These are phyloP conservation scores for Wickerhamia fluorescens DNA, from an alignment of 805 yeast species.

Conservation along the genomic window DNA sequence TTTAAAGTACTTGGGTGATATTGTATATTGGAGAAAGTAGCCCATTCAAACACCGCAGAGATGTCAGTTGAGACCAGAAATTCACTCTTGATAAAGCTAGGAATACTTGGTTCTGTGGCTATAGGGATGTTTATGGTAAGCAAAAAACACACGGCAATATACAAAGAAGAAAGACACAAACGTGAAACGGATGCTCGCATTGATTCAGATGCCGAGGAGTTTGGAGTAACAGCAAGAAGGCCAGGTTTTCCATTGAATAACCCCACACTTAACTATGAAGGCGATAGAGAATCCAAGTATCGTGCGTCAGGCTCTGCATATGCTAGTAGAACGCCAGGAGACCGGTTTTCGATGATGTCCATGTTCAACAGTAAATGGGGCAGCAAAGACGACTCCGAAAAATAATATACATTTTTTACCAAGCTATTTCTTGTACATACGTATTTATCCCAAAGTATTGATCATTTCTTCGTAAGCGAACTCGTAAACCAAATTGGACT, in stretches of 20 bases:
- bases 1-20: too few relatives aligned
- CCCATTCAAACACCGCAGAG: too few relatives aligned
- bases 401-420: background rate
- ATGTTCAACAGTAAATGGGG: conserved; percentile 14
- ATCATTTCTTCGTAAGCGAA: conserved; percentile 32
- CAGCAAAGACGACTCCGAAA: background rate
- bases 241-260: conserved; percentile 49
- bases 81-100: conserved; percentile 30
- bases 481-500: conserved; percentile 32
- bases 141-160: conserved; percentile 26
- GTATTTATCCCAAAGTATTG: conserved; percentile 1
- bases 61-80: conserved; percentile 28
- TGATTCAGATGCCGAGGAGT: conserved; percentile 23
- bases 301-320: conserved; percentile 65
- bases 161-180: conserved; percentile 28
- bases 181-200: conserved; percentile 30
- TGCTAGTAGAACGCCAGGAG: conserved; percentile 52
- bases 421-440: background rate
- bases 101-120: conserved; percentile 24
- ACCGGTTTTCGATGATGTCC: conserved; percentile 30
- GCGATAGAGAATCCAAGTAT: conserved; percentile 50
- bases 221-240: conserved; percentile 26
- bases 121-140: conserved; percentile 26
- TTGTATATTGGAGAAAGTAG: too few relatives aligned
- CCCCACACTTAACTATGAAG: conserved; percentile 25